A percentile compares a stretch with the other conserved stretches of the same genome.
Conservation (phyloP, 345 rosid genomes). For the Erucastrum elatum region DNA sequence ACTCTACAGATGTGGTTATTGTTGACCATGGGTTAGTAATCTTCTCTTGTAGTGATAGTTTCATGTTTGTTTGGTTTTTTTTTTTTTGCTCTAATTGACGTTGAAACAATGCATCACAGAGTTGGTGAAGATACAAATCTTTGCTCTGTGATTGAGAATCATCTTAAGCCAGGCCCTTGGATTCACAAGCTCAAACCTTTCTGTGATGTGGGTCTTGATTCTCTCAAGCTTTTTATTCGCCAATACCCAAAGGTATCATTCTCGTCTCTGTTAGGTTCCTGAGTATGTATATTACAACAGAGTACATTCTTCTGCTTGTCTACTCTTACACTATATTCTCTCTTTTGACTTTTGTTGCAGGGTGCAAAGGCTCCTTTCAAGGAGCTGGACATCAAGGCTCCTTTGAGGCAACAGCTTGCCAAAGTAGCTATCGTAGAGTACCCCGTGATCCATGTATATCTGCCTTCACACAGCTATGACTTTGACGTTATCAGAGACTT, state of each 20-base stretch:
- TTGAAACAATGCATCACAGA: constrained; percentile 41
- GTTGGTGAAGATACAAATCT: constrained; percentile 64
- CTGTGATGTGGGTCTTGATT: constrained; percentile 54
- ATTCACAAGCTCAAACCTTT: constrained; percentile 60
- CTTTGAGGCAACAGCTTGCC: too few species aligned
- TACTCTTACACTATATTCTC: too few species aligned
- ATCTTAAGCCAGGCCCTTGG: constrained; percentile 80
- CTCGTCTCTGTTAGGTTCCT: not conserved
- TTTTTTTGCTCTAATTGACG: not conserved
- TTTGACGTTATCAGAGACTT: constrained; percentile 60
- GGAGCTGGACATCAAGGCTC: too few species aligned
- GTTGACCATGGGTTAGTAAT: constrained; percentile 65
- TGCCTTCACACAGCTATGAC: too few species aligned
- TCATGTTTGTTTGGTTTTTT: constrained; percentile 3
- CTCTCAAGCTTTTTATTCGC: constrained; percentile 67
- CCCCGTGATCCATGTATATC: too few species aligned
- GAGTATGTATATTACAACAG: too few species aligned
- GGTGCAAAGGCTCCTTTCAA: too few species aligned
- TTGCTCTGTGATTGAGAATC: constrained; percentile 59
- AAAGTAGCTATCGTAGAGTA: too few species aligned
- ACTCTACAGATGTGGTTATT: constrained; percentile 60
- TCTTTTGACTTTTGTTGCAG: too few species aligned
- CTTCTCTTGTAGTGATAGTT: not conserved
- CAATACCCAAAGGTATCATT: constrained; percentile 53
- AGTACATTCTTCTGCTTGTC: too few species aligned